These are phyloP conservation scores for Cyclotella cryptica DNA, from an alignment of 108 stramenopile genomes.

Conservation along the genomic window DNA sequence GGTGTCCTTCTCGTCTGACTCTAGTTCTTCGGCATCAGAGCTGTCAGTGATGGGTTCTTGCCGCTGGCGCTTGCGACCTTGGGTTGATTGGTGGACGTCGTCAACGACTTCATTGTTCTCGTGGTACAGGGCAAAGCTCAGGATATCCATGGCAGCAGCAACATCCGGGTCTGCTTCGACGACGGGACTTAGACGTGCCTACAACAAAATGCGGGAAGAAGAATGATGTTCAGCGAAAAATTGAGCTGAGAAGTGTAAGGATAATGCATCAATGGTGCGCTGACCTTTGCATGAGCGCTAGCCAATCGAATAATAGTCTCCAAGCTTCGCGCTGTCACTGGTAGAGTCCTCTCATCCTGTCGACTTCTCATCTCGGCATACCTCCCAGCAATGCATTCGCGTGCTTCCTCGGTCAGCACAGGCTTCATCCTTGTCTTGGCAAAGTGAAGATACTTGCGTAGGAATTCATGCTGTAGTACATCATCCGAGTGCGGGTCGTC, in stretches of 20 bases:
- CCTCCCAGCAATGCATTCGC: conserved; percentile 93
- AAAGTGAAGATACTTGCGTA: conserved; percentile 97
- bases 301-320: conserved; percentile 99
- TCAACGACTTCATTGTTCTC: conserved; percentile 60
- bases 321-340: conserved; percentile 97
- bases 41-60: conserved; percentile 44
- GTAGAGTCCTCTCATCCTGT: conserved; percentile 89
- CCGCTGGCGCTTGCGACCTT: conserved; percentile 35
- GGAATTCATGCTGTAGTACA: conserved; percentile 92
- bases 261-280: conserved; percentile 32
- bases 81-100: conserved; percentile 15
- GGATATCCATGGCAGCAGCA: conserved; percentile 83
- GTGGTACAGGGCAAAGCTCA: conserved; percentile 90
- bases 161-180: conserved; percentile 85
- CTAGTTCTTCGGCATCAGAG: conserved; percentile 45
- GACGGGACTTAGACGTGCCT: conserved; percentile 69
- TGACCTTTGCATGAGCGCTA: conserved; percentile 96
- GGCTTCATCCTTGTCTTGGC: conserved; percentile 94
- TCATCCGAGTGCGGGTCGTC: conserved; percentile 76
- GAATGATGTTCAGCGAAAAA: not conserved
- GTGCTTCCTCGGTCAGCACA: conserved; percentile 90
- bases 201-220: not conserved
- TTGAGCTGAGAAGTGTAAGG: not conserved
- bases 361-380: conserved; percentile 97
- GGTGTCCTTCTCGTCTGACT: conserved; percentile 29